A percentile compares a stretch with the other conserved stretches of the same genome.
Evolutionary conservation across 2,329 filamentous ascomycete species (phyloP).

Genomic region (Myriosclerotinia curreyana): DNA sequence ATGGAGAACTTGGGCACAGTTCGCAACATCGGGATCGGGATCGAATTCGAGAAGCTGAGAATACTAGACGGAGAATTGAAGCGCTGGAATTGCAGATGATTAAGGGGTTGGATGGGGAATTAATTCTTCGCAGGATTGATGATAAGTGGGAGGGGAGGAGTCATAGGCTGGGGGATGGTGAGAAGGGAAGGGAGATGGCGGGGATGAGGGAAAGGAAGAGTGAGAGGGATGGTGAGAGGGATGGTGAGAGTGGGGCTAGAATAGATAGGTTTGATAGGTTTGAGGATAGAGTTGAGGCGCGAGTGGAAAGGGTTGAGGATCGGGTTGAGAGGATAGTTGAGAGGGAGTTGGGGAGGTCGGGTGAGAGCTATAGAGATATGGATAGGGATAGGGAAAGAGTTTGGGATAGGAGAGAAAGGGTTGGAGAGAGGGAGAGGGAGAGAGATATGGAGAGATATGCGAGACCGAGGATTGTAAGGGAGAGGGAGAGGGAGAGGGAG

Average conservation of each 20-base stretch:
- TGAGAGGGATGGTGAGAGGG: background rate
- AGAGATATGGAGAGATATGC: conserved; percentile 1
- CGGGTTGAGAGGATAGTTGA: background rate
- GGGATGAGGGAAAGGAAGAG: background rate
- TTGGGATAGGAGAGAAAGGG: background rate
- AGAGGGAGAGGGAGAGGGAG: conserved; percentile 9
- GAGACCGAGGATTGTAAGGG: background rate
- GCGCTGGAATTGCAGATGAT: background rate
- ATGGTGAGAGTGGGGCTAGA: background rate
- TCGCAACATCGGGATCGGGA: background rate
- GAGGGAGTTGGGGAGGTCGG: background rate
- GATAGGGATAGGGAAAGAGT: background rate
- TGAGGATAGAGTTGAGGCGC: conserved; percentile 2
- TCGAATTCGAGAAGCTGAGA: background rate
- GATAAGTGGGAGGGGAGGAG: background rate
- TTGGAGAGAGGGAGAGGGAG: background rate
- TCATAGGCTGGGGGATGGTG: background rate
- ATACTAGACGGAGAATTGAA: background rate
- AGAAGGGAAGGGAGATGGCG: background rate
- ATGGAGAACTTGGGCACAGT: background rate
- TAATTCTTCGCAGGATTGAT: background rate
- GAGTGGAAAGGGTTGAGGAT: background rate
- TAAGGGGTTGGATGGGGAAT: background rate
- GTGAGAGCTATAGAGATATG: background rate
- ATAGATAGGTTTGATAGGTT: background rate